Evolutionary conservation across 139 green algal species (phyloP), one percentile per base, ranked within the genome.

Genomic region (Tetratostichococcus sp.): DNA sequence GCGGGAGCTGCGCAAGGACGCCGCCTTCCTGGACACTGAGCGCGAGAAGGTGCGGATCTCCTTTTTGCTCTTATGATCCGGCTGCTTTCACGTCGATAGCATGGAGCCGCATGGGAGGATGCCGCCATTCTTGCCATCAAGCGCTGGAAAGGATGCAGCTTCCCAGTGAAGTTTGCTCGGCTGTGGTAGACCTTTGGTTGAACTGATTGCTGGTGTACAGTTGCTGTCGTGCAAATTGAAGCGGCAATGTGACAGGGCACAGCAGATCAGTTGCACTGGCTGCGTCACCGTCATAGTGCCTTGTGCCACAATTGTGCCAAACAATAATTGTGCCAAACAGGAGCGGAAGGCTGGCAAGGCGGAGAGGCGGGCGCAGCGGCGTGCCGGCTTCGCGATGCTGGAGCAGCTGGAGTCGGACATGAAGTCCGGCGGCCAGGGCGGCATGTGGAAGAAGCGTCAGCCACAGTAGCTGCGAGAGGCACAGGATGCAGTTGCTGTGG

Each of bases 1-100:
- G 62, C 88, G 95, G 25, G 95, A 99, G 89, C 89, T 99, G 76
- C 90, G 95, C 2, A 89, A 91, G 35, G 94, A 97, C 71, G 86
- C 83, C 0, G 75, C 78, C 8, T 96, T 94, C 83, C 86, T 97
- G 86, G 79, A 86, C 1, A 72, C 50, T 26, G 50, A 62, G 50
- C 50, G 50, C 50, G 50, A 62, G 19, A 62, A 73, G 70, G 81
- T 86, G 71, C 59, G 74, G 11, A 2, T 26, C 50, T 25, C 19
- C 19, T 28, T 23, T n/a, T 62, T 4, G 50, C 50, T 62, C 50
- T 62, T 17, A 28, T 2, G n/a, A n/a, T n/a, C n/a, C n/a, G n/a
- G n/a, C n/a, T n/a, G n/a, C n/a, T n/a, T n/a, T n/a, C n/a, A n/a
- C n/a, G n/a, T n/a, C n/a, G n/a, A n/a, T n/a, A n/a, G n/a, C n/a